Base-by-base conservation (phyloP, 2,329 filamentous ascomycete species). In the Verticillium nubilum region DNA sequence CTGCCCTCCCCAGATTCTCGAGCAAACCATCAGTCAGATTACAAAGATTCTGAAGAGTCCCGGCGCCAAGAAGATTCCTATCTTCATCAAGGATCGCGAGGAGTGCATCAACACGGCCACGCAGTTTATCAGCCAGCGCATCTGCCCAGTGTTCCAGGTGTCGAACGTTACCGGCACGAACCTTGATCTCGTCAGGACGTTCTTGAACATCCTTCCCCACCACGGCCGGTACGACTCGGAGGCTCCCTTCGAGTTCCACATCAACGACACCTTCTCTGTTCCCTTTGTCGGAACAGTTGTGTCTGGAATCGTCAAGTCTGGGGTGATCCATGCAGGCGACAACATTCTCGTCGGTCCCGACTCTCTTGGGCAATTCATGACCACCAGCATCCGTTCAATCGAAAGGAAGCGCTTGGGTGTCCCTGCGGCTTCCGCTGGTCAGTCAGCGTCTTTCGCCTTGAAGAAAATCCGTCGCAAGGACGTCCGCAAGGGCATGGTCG, bases 261-360 rank as follows among this genome's bases (percentile, higher is more conserved):
- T 99, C 64, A 99, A 98, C 70, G 95, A 99, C 72, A 98, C 92
- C 0, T 99, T 98, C 80, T 97, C 93, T 0, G 95, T 99, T 4
- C 95, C 95, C 2, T 97, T 97, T 73, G 92, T 96, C 1, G 95
- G 95, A 13, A 99, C 95, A 0, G 95, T 99, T 0, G 93, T 99
- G 1, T 95, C 91, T 35, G 95, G 95, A 0, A 93, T 99, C 33
- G 88, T 98, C 63, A 96, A 96, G 68, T 86, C 88, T 1, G 90
- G 94, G 1, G 87, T 96, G 1, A 85, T 97, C 17, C 95, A 98
- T 70, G 85, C 91, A 1, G 94, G 94, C n/a, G 95, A 99, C 69
- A 86, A 83, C 7, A 88, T 99, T 4, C 81, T 97, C 37, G 86
- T 99, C 27, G 95, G 95, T 0, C 95, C 95, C 0, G 94, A 98